A percentile compares a stretch with the other conserved stretches of the same genome.
phyloP scores from a whole-genome alignment of 2,329 filamentous ascomycete genomes.

The Aspergillus flavus region DNA sequence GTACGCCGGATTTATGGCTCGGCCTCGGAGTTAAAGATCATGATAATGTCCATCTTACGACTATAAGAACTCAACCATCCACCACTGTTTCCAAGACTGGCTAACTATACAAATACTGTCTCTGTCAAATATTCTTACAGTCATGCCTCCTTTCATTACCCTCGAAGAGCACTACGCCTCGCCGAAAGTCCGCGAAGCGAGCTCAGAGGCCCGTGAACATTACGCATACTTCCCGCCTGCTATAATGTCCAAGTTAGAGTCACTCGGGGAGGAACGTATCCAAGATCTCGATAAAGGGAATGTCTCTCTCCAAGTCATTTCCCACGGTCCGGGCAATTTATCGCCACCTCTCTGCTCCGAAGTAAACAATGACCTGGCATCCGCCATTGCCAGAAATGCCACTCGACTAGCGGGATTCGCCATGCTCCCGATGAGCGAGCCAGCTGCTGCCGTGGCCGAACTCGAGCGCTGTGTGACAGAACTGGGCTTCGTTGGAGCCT shows the following conservation, averaged over 20 bases:
- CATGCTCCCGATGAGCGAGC: slow-evolving; percentile 44
- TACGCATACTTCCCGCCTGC: slow-evolving; percentile 18
- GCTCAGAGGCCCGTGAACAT: slow-evolving; percentile 9
- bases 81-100: background rate
- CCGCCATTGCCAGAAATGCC: slow-evolving; percentile 33
- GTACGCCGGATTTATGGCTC: background rate
- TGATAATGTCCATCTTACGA: too few relatives aligned
- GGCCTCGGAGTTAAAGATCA: background rate
- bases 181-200: slow-evolving; percentile 13
- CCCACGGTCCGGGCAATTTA: slow-evolving; percentile 20
- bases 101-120: background rate
- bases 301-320: slow-evolving; percentile 13
- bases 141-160: slow-evolving; percentile 22
- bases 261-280: slow-evolving; percentile 12
- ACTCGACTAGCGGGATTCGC: slow-evolving; percentile 49
- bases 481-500: slow-evolving; percentile 52
- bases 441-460: slow-evolving; percentile 39
- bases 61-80: background rate
- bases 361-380: slow-evolving; percentile 38
- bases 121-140: background rate
- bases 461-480: slow-evolving; percentile 44
- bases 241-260: slow-evolving; percentile 16
- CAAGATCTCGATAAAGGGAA: slow-evolving; percentile 10
- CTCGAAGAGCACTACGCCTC: slow-evolving; percentile 25
- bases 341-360: slow-evolving; percentile 12